Evolutionary conservation across 257 asterid species (phyloP).

Genomic region (Solanum pimpinellifolium): DNA sequence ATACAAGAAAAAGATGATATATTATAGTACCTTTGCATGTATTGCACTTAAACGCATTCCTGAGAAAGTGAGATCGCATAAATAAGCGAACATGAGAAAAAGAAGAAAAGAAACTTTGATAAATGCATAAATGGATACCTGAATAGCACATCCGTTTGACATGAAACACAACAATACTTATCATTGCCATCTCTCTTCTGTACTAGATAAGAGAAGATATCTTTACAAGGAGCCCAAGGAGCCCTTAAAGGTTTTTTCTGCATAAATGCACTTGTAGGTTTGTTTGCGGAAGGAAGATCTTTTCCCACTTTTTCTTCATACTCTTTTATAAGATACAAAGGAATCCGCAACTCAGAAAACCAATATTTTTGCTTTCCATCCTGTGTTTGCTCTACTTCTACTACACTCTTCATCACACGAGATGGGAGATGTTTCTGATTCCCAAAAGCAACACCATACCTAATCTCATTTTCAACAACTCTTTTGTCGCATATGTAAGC

Average conservation of each 20-base stretch:
- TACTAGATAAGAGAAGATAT: constrained; percentile 38
- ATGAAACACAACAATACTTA: constrained; percentile 36
- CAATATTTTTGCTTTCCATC: constrained; percentile 63
- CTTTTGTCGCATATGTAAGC: constrained; percentile 52
- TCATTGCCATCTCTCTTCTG: constrained; percentile 40
- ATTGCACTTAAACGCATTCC: constrained; percentile 62
- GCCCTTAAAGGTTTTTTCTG: constrained; percentile 34
- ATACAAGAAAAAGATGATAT: neutral
- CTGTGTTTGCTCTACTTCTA: constrained; percentile 42
- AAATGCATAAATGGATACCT: constrained; percentile 32
- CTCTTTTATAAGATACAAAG: constrained; percentile 66
- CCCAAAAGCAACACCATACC: constrained; percentile 62
- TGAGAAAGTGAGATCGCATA: constrained; percentile 19
- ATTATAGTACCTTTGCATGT: constrained; percentile 58
- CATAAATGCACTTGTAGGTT: constrained; percentile 20
- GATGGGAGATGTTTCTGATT: constrained; percentile 82
- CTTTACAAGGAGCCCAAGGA: constrained; percentile 30
- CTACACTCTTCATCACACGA: constrained; percentile 57
- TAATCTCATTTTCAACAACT: constrained; percentile 31
- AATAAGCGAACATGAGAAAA: constrained; percentile 3
- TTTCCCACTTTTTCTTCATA: constrained; percentile 45
- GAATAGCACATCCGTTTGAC: constrained; percentile 37
- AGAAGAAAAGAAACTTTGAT: neutral
- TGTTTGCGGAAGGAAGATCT: constrained; percentile 1
- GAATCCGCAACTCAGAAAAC: constrained; percentile 65